phyloP scores from a whole-genome alignment of 768 basidiomycete genomes.

The Dioszegia hungarica region DNA sequence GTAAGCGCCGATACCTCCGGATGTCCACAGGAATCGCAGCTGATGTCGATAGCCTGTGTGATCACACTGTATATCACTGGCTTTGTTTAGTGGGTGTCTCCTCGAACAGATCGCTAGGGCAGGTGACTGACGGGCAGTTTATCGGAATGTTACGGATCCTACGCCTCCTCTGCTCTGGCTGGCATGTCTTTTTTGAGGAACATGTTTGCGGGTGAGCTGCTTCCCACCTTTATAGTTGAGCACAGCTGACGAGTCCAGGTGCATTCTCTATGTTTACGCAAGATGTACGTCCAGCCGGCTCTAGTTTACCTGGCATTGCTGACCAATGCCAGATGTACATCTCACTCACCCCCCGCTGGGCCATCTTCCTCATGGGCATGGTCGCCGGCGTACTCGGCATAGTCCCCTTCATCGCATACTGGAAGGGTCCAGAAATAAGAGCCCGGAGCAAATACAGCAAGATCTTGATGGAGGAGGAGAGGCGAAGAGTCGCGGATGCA shows the following conservation, averaged over 20 bases:
- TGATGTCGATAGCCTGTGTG: constrained; percentile 6
- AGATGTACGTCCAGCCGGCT: constrained; percentile 30
- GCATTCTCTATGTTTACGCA: constrained; percentile 62
- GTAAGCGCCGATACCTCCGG: constrained; percentile 6
- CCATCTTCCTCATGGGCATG: constrained; percentile 43
- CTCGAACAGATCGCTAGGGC: background rate
- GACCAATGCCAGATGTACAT: constrained; percentile 55
- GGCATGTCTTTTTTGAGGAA: constrained; percentile 62
- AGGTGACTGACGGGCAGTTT: constrained; percentile 44
- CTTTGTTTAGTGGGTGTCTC: constrained; percentile 54
- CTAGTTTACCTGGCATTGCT: background rate
- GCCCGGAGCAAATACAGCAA: constrained; percentile 30
- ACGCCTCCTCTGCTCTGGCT: constrained; percentile 65
- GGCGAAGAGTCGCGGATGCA: constrained; percentile 14
- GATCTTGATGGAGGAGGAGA: constrained; percentile 38
- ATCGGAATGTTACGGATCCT: constrained; percentile 60
- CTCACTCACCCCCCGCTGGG: constrained; percentile 59
- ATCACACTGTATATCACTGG: constrained; percentile 14
- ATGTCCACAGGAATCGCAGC: background rate
- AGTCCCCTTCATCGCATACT: constrained; percentile 51
- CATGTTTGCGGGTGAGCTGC: constrained; percentile 27
- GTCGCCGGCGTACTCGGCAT: constrained; percentile 58
- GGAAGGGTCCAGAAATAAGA: constrained; percentile 45
- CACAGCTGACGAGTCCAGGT: background rate
- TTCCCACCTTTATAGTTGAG: constrained; percentile 16